Percentiles rank a stretch among this genome's conserved stretches.
Conservation (phyloP, 768 basidiomycete genomes). For the Sistotremastrum niveocremeum region DNA sequence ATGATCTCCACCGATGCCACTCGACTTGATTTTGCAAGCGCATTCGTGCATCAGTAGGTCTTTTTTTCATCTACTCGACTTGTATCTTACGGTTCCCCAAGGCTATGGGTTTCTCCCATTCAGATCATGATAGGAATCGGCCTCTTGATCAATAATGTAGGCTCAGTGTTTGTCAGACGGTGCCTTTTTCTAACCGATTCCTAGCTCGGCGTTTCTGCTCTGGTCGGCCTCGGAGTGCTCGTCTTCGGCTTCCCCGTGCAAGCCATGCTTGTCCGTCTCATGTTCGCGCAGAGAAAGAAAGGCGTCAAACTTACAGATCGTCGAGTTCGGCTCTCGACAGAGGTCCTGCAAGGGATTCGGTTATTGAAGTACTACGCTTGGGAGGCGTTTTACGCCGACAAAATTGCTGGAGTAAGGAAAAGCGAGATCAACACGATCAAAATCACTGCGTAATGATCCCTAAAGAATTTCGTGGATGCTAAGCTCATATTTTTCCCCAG, state of each 20-base stretch:
- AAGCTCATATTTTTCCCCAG: constrained; percentile 5
- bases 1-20: constrained; percentile 55
- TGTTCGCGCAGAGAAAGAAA: constrained; percentile 40
- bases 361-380: constrained; percentile 53
- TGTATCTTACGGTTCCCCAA: constrained; percentile 11
- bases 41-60: constrained; percentile 20
- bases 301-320: constrained; percentile 54
- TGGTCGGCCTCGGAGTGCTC: constrained; percentile 49
- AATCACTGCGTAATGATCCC: constrained; percentile 11
- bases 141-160: constrained; percentile 44
- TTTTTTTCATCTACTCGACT: neutral
- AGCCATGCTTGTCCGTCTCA: constrained; percentile 32
- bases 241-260: constrained; percentile 49
- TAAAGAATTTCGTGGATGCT: constrained; percentile 9
- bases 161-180: constrained; percentile 6
- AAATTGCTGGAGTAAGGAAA: constrained; percentile 25
- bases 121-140: constrained; percentile 46
- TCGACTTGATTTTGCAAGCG: constrained; percentile 37
- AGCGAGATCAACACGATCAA: constrained; percentile 10
- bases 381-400: constrained; percentile 35
- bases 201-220: constrained; percentile 53
- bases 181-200: neutral
- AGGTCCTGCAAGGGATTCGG: constrained; percentile 56
- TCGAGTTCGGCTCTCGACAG: constrained; percentile 50
- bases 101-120: constrained; percentile 48